Percentiles rank a stretch among this genome's conserved stretches.
Evolutionary conservation across 768 basidiomycete species (phyloP).

Genomic region (Suillus cothurnatus): DNA sequence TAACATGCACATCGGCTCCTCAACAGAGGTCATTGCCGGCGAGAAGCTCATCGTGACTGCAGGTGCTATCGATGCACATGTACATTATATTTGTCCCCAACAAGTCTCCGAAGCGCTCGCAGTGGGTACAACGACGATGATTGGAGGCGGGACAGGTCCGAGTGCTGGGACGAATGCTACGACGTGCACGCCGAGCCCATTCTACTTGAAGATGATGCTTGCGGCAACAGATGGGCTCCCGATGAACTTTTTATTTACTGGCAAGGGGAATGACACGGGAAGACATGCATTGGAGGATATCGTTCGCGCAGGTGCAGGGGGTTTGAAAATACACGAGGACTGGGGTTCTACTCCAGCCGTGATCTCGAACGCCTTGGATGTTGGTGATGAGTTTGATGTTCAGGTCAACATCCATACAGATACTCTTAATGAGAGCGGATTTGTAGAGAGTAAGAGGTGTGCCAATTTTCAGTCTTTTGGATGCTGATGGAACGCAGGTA

Average conservation of each 20-base stretch:
- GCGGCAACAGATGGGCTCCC: constrained; percentile 87
- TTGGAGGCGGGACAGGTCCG: constrained; percentile 96
- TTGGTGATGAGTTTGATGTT: constrained; percentile 91
- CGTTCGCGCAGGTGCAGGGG: constrained; percentile 80
- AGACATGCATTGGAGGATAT: constrained; percentile 75
- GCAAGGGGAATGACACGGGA: constrained; percentile 94
- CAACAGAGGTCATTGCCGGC: constrained; percentile 94
- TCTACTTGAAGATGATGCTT: constrained; percentile 90
- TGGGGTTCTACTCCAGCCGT: constrained; percentile 91
- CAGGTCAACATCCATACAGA: constrained; percentile 98
- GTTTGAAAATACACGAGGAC: constrained; percentile 96
- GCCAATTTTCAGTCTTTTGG: background rate
- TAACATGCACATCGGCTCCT: constrained; percentile 79
- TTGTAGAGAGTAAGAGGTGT: constrained; percentile 77
- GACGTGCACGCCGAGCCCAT: constrained; percentile 86
- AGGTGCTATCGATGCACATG: constrained; percentile 88
- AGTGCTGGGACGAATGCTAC: constrained; percentile 89
- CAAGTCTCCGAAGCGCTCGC: constrained; percentile 85
- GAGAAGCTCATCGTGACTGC: constrained; percentile 94
- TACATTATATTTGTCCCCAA: constrained; percentile 96
- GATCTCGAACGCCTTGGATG: constrained; percentile 74
- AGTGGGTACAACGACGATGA: constrained; percentile 87
- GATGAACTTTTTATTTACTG: constrained; percentile 94
- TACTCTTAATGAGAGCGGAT: constrained; percentile 96
- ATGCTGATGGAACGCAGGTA: constrained; percentile 48